These are phyloP conservation scores for Mycena maculata DNA, from an alignment of 768 basidiomycete genomes.

Conservation along the genomic window DNA sequence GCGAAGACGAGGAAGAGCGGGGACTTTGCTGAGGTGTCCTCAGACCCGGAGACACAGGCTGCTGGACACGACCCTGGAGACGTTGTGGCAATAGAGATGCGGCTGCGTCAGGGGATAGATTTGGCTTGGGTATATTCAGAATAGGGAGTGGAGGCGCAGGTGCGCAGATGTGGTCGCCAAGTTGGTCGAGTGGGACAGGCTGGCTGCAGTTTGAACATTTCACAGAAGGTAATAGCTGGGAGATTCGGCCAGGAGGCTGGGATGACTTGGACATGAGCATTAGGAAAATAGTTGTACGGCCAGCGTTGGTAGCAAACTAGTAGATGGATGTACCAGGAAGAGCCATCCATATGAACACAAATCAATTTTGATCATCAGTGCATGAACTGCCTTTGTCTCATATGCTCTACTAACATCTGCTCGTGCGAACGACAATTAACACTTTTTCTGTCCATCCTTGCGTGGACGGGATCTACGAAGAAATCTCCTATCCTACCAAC, in stretches of 20 bases:
- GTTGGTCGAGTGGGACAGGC: constrained; percentile 76
- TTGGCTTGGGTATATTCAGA: constrained; percentile 50
- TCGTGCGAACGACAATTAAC: too few species aligned
- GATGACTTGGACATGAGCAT: constrained; percentile 44
- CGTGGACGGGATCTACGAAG: too few species aligned
- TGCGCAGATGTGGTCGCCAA: constrained; percentile 84
- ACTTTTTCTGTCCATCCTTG: too few species aligned
- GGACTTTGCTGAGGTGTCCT: constrained; percentile 12
- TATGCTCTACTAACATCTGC: too few species aligned
- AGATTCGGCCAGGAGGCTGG: constrained; percentile 58
- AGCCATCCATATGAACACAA: constrained; percentile 8
- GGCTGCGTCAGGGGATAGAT: constrained; percentile 53
- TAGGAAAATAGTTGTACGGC: constrained; percentile 40
- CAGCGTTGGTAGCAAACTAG: constrained; percentile 41
- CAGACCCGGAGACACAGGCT: constrained; percentile 30
- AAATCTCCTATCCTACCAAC: too few species aligned
- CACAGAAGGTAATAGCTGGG: constrained; percentile 82
- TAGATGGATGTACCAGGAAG: background rate
- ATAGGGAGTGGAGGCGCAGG: constrained; percentile 59
- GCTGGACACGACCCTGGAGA: constrained; percentile 58
- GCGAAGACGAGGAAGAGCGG: constrained; percentile 30
- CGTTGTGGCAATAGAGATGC: constrained; percentile 62
- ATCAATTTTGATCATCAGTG: background rate
- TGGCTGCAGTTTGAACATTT: constrained; percentile 85
- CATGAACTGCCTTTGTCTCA: too few species aligned